Evolutionary conservation across 2,329 filamentous ascomycete species (phyloP).

Genomic region (Allantophomopsis lycopodina): DNA sequence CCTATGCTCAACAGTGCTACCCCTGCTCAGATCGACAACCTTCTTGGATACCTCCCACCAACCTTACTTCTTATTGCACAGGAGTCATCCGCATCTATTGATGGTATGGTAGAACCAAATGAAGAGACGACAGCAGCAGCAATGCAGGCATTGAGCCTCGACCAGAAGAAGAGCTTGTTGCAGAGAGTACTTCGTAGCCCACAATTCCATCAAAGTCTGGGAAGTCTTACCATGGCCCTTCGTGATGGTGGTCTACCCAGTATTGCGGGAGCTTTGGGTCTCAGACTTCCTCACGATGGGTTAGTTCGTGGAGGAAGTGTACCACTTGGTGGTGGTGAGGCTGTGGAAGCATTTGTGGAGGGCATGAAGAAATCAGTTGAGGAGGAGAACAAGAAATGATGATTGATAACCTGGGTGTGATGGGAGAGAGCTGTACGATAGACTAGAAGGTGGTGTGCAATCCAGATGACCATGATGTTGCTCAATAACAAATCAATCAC

Average conservation of each 20-base stretch:
- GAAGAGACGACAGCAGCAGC: slow-evolving; percentile 58
- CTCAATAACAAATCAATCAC: too few species aligned
- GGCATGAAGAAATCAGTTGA: slow-evolving; percentile 73
- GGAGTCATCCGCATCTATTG: slow-evolving; percentile 43
- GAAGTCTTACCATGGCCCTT: slow-evolving; percentile 74
- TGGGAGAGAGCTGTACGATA: too few species aligned
- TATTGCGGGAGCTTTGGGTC: slow-evolving; percentile 71
- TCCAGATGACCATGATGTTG: too few species aligned
- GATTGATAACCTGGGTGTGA: too few species aligned
- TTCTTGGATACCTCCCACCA: slow-evolving; percentile 69
- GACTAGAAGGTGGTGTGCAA: too few species aligned
- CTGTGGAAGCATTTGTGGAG: slow-evolving; percentile 81
- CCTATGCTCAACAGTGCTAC: slow-evolving; percentile 48
- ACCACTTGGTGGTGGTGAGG: slow-evolving; percentile 76
- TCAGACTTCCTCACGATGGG: slow-evolving; percentile 75
- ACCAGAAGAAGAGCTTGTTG: slow-evolving; percentile 70
- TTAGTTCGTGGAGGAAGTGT: slow-evolving; percentile 65
- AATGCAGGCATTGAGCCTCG: slow-evolving; percentile 55
- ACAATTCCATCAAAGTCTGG: slow-evolving; percentile 78
- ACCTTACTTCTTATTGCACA: slow-evolving; percentile 65
- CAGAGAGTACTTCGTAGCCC: slow-evolving; percentile 76
- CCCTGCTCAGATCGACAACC: slow-evolving; percentile 55
- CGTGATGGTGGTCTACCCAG: slow-evolving; percentile 83
- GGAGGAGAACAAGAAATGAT: slow-evolving; percentile 24
- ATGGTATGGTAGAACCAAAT: slow-evolving; percentile 49